Evolutionary conservation across 805 yeast species (phyloP), one percentile per base, ranked within the genome.

Genomic region (Metschnikowia cubensis): DNA sequence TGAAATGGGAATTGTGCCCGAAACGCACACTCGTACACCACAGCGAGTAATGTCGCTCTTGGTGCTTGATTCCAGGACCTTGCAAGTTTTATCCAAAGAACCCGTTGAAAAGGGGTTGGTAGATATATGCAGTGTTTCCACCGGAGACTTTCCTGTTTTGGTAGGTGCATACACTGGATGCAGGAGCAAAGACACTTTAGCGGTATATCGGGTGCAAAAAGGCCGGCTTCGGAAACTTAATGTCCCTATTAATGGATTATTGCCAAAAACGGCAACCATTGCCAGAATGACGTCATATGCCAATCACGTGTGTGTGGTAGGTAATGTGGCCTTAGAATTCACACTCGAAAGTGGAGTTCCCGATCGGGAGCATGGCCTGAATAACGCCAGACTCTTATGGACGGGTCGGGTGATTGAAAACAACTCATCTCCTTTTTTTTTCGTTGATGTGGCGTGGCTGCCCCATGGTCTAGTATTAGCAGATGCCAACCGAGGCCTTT

Each of bases 361-460:
- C 10, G 17, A 33, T 7, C 15, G 22, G 17, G 29, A 10, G n/a
- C 15, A 32, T 14, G 3, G 18, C 0, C n/a, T 6, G 15, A n/a
- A 15, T 25, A 44, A 10, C 10, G 6, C 15, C 14, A 8, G 7
- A 2, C 14, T 21, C 4, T n/a, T 22, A 4, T 52, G 56, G 56
- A 21, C 22, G 6, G 50, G 46, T 6, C 20, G 36, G 0, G 35
- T 22, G 25, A 13, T 44, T 4, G 35, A 22, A 15, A 35, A n/a
- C 39, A 44, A 40, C 10, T 11, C 38, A n/a, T 15, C 35, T 6
- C 36, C 50, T 3, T 43, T 42, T 21, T 46, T 25, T 48, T 42
- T 64, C 60, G 36, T 55, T 43, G 50, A 60, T 48, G 44, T 54
- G 53, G 39, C 43, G 35, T 44, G 34, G 22, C 50, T 32, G 29